Percentiles rank a stretch among this genome's conserved stretches.
Conservation (phyloP, 495 filamentous ascomycete genomes). For the Podospora pseudoanserina region DNA sequence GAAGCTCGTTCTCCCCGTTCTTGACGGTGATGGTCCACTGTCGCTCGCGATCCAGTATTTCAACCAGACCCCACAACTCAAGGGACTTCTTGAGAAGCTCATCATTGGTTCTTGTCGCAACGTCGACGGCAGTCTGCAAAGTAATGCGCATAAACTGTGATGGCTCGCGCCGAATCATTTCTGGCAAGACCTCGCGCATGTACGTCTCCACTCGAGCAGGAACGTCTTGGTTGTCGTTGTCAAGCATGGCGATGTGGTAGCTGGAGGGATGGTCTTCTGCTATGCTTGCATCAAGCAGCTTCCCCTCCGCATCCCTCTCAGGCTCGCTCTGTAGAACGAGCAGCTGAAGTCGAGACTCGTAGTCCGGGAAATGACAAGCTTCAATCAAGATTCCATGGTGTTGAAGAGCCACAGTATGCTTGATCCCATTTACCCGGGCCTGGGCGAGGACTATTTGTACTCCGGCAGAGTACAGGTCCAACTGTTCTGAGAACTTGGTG, state of each 20-base stretch:
- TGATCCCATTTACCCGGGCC: constrained; percentile 58
- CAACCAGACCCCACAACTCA: constrained; percentile 73
- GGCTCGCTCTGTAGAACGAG: constrained; percentile 52
- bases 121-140: constrained; percentile 53
- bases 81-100: constrained; percentile 61
- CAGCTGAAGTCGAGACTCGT: constrained; percentile 49
- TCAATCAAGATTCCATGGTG: constrained; percentile 61
- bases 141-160: constrained; percentile 68
- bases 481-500: constrained; percentile 68
- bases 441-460: constrained; percentile 67
- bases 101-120: constrained; percentile 57
- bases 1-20: constrained; percentile 26
- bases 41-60: constrained; percentile 66
- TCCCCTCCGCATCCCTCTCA: constrained; percentile 38
- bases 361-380: constrained; percentile 64
- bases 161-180: constrained; percentile 61
- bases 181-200: constrained; percentile 58
- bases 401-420: constrained; percentile 53
- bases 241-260: constrained; percentile 54
- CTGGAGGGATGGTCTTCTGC: constrained; percentile 30
- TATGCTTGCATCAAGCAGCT: constrained; percentile 37
- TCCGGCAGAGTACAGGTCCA: constrained; percentile 67
- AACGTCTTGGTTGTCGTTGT: constrained; percentile 66
- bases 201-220: constrained; percentile 65
- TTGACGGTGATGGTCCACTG: constrained; percentile 59